A percentile compares a stretch with the other conserved stretches of the same genome.
Conservation (phyloP, 176 grass and related monocot genomes). For the Cenchrus fungigraminus region DNA sequence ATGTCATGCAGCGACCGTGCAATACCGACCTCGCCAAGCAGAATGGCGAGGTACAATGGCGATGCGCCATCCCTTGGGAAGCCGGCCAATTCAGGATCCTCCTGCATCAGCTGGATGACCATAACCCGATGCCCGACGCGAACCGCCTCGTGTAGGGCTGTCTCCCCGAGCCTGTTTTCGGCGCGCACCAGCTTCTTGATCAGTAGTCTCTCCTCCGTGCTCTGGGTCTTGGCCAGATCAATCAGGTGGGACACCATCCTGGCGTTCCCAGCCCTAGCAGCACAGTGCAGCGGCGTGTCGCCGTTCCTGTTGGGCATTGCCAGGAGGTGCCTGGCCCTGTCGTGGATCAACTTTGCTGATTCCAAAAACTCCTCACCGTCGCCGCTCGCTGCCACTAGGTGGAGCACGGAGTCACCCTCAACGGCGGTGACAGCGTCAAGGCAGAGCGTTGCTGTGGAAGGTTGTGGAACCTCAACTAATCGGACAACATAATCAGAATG, state of each 20-base stretch:
- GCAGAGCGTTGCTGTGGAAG: neutral
- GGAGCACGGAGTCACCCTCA: neutral
- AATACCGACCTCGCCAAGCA: neutral
- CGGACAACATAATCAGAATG: neutral
- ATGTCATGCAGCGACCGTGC: neutral
- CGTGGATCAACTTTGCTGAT: neutral
- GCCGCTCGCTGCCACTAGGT: neutral
- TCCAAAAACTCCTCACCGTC: neutral
- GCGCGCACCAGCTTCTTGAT: neutral
- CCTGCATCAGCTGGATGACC: constrained; percentile 1
- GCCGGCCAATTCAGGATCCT: constrained; percentile 1
- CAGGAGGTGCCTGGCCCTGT: neutral
- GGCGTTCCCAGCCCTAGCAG: neutral
- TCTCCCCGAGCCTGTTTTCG: neutral
- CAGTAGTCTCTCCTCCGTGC: too few relatives aligned
- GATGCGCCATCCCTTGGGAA: neutral
- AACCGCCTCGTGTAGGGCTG: constrained; percentile 5
- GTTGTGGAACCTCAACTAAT: neutral
- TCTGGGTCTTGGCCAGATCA: neutral
- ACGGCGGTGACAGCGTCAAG: neutral
- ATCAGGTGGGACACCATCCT: constrained; percentile 17
- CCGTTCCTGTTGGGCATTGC: neutral
- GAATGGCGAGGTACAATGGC: constrained; percentile 11
- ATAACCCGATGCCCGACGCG: neutral
- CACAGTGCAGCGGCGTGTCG: constrained; percentile 12